Evolutionary conservation across 2,329 filamentous ascomycete genomes (phyloP).

Genomic region (Seiridium unicorne): DNA sequence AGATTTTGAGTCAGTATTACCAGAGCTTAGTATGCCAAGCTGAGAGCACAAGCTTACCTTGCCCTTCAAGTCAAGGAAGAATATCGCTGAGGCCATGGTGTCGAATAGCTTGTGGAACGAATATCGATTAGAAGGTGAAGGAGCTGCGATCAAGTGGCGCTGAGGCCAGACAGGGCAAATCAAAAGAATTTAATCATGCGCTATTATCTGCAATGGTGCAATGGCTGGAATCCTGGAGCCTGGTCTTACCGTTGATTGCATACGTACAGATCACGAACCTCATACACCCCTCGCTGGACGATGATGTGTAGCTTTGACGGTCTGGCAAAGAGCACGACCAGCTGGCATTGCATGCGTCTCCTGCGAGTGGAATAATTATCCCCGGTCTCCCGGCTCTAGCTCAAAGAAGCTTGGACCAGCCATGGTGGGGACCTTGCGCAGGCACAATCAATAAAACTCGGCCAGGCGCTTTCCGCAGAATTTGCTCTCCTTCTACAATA

Average conservation of each 20-base stretch:
- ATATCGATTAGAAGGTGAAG: constrained; percentile 13
- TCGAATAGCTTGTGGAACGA: constrained; percentile 22
- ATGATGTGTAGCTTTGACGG: constrained; percentile 1
- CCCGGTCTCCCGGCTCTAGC: not conserved
- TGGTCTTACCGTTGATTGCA: constrained; percentile 1
- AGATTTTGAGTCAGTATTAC: not conserved
- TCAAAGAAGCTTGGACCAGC: not conserved
- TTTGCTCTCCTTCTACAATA: constrained; percentile 37
- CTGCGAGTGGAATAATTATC: too few species aligned
- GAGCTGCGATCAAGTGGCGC: constrained; percentile 27
- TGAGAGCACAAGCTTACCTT: constrained; percentile 60
- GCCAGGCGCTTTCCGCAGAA: not conserved
- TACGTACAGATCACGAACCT: constrained; percentile 1
- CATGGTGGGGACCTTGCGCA: not conserved
- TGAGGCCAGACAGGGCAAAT: constrained; percentile 19
- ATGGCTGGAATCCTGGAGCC: constrained; percentile 8
- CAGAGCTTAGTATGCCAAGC: not conserved
- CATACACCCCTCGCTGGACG: constrained; percentile 4
- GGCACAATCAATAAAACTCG: not conserved
- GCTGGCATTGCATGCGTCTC: not conserved
- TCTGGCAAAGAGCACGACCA: not conserved
- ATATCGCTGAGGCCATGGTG: constrained; percentile 92
- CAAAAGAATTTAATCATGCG: constrained; percentile 17
- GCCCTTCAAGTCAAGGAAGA: constrained; percentile 99
- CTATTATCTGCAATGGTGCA: constrained; percentile 11